phyloP scores from a whole-genome alignment of 352 stramenopile genomes.

The Globisporangium spiculum region DNA sequence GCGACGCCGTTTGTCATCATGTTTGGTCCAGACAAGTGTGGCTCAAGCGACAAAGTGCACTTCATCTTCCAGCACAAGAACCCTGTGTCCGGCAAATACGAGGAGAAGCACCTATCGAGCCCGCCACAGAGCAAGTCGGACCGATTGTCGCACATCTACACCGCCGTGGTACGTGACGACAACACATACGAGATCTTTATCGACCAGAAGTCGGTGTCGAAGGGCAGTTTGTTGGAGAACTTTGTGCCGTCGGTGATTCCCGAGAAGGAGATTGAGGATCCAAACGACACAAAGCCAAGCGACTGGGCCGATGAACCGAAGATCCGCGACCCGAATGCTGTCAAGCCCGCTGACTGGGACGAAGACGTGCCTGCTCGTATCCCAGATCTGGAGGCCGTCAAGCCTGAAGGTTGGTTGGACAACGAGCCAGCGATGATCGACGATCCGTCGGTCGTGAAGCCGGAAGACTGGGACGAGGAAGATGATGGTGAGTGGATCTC shows the following conservation, averaged over 20 bases:
- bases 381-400: slow-evolving; percentile 78
- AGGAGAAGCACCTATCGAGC: slow-evolving; percentile 93
- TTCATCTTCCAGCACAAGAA: slow-evolving; percentile 96
- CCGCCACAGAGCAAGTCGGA: slow-evolving; percentile 79
- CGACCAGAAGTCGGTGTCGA: slow-evolving; percentile 81
- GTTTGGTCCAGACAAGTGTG: slow-evolving; percentile 96
- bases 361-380: slow-evolving; percentile 88
- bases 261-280: slow-evolving; percentile 91
- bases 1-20: slow-evolving; percentile 92
- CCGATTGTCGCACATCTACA: slow-evolving; percentile 91
- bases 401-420: slow-evolving; percentile 90
- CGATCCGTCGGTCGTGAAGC: slow-evolving; percentile 78
- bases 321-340: slow-evolving; percentile 85
- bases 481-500: slow-evolving; percentile 90
- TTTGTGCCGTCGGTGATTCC: slow-evolving; percentile 87
- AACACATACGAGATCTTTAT: slow-evolving; percentile 93
- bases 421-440: slow-evolving; percentile 74
- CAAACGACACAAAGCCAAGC: slow-evolving; percentile 86
- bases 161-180: slow-evolving; percentile 85
- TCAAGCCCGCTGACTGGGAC: slow-evolving; percentile 93
- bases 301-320: slow-evolving; percentile 91
- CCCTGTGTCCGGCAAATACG: slow-evolving; percentile 86
- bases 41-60: slow-evolving; percentile 92
- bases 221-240: slow-evolving; percentile 76
- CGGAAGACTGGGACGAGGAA: slow-evolving; percentile 94